Conservation (phyloP, 2,329 filamentous ascomycete species). For the Claviceps spartinae region DNA sequence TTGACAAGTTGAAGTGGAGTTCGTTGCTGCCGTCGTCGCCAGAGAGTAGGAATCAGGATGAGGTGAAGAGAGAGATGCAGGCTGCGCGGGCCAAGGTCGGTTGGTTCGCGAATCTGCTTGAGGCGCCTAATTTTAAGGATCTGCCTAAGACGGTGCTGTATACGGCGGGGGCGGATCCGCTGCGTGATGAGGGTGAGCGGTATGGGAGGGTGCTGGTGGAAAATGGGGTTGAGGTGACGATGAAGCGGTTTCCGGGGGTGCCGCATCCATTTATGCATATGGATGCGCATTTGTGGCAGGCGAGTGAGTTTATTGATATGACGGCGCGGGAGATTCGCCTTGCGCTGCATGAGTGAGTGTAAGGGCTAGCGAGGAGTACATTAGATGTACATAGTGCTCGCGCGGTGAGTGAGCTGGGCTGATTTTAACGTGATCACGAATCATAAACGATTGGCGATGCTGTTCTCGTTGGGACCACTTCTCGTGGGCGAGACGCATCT, state of each 20-base stretch:
- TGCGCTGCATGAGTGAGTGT: conserved; percentile 10
- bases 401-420: too few relatives aligned
- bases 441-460: too few relatives aligned
- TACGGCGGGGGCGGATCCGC: conserved; percentile 29
- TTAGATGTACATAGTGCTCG: not conserved
- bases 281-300: conserved; percentile 25
- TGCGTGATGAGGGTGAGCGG: conserved; percentile 35
- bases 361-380: not conserved
- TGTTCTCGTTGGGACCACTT: too few relatives aligned
- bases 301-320: conserved; percentile 19
- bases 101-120: conserved; percentile 20
- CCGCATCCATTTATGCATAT: conserved; percentile 39
- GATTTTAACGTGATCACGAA: too few relatives aligned
- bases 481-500: too few relatives aligned
- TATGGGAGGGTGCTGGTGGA: conserved; percentile 29
- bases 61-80: not conserved
- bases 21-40: conserved; percentile 6
- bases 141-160: conserved; percentile 26
- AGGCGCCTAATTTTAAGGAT: conserved; percentile 19
- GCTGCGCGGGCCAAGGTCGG: conserved; percentile 10
- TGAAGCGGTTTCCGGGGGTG: conserved; percentile 31
- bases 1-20: conserved; percentile 22
- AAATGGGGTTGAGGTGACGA: conserved; percentile 30
- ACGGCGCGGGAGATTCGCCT: conserved; percentile 19
- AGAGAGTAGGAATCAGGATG: too few relatives aligned